Conservation (phyloP, 768 basidiomycete genomes). For the Lactarius quietus region DNA sequence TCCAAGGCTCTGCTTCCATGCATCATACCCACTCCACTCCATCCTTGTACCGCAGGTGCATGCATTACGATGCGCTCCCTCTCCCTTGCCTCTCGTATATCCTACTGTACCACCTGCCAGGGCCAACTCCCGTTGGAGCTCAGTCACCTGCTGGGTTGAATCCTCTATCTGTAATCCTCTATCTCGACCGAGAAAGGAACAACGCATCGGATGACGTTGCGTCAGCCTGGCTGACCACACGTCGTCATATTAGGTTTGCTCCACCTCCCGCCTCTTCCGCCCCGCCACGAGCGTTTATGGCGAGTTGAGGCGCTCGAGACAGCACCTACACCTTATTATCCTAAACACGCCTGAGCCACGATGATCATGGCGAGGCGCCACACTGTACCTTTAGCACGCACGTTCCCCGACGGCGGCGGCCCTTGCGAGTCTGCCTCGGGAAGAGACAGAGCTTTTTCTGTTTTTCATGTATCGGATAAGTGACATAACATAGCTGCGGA, state of each 20-base stretch:
- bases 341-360: background rate
- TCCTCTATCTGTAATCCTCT: background rate
- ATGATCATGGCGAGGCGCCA: background rate
- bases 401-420: background rate
- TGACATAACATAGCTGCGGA: background rate
- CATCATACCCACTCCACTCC: background rate
- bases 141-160: background rate
- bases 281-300: slow-evolving; percentile 2
- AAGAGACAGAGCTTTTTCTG: slow-evolving; percentile 4
- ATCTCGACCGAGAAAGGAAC: background rate
- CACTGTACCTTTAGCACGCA: slow-evolving; percentile 1
- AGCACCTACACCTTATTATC: background rate
- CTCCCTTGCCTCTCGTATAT: too few relatives aligned
- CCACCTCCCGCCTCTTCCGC: background rate
- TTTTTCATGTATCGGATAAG: background rate
- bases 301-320: background rate
- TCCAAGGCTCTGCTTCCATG: background rate
- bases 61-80: background rate
- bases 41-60: background rate
- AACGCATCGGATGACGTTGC: slow-evolving; percentile 13
- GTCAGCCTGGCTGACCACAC: background rate
- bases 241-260: slow-evolving; percentile 16
- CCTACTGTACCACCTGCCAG: slow-evolving; percentile 1
- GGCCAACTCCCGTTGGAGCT: background rate
- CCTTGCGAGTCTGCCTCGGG: background rate